phyloP scores from a whole-genome alignment of 108 stramenopile genomes.

The Nitzschia putrida region DNA sequence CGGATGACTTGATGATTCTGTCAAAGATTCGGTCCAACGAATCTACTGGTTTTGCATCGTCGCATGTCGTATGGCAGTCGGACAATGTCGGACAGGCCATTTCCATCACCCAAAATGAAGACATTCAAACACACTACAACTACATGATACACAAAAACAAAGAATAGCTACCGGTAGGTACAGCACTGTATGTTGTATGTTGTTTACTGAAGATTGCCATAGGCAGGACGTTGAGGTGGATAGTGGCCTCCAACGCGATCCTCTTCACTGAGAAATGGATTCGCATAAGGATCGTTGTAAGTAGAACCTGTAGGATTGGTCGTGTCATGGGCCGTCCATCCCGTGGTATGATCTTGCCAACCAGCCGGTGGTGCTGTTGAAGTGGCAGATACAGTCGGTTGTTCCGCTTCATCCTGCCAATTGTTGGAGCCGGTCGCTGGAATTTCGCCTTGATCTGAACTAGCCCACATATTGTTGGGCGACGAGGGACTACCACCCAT shows the following conservation, averaged over 20 bases:
- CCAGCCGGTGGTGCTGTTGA: neutral
- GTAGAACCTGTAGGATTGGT: slow-evolving; percentile 3
- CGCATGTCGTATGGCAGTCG: too few species aligned
- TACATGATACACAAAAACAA: too few species aligned
- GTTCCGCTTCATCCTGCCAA: neutral
- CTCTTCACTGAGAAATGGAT: slow-evolving; percentile 8
- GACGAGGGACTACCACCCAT: neutral
- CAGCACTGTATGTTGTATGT: too few species aligned
- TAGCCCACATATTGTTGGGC: neutral
- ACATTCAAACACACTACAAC: too few species aligned
- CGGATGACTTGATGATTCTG: too few species aligned
- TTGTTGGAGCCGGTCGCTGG: neutral
- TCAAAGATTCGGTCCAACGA: too few species aligned
- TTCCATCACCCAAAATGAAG: too few species aligned
- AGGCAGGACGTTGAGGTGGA: slow-evolving; percentile 14
- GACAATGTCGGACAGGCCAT: too few species aligned
- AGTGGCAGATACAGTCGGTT: neutral
- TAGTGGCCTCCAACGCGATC: neutral
- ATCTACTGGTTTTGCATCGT: too few species aligned
- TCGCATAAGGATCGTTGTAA: slow-evolving; percentile 12
- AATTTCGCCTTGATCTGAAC: neutral
- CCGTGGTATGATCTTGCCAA: slow-evolving; percentile 15
- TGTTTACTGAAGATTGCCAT: slow-evolving; percentile 9
- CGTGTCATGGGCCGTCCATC: slow-evolving; percentile 11
- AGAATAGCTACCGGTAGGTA: too few species aligned